A percentile compares a stretch with the other conserved stretches of the same genome.
These are phyloP conservation scores for Craterostigma plantagineum DNA, from an alignment of 257 asterid genomes.

Conservation along the genomic window DNA sequence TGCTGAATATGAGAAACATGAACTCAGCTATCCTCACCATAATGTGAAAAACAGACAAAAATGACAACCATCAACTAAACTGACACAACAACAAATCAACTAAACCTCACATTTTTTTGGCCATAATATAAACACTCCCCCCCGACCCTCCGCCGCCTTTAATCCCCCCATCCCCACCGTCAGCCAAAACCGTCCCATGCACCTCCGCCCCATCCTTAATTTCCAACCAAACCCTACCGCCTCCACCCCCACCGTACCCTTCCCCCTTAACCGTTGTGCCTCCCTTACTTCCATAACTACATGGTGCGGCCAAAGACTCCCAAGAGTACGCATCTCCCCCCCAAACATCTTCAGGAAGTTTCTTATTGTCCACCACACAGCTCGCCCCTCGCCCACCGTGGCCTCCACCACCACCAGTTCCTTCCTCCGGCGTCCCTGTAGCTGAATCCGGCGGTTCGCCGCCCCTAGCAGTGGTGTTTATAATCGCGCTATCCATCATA, in stretches of 20 bases:
- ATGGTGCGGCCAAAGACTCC: constrained; percentile 52
- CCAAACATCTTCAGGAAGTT: constrained; percentile 87
- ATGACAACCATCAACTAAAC: too few relatives aligned
- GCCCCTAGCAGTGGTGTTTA: constrained; percentile 73
- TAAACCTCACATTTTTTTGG: constrained; percentile 64
- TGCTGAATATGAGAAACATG: too few relatives aligned
- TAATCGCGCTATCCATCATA: constrained; percentile 47
- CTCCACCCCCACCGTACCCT: constrained; percentile 99
- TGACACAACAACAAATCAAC: too few relatives aligned
- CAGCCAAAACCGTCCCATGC: constrained; percentile 73
- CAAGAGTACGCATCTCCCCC: constrained; percentile 94
- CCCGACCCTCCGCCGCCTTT: constrained; percentile 99
- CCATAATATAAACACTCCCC: constrained; percentile 76
- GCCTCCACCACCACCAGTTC: constrained; percentile 95
- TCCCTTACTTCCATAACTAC: constrained; percentile 87
- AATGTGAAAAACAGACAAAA: too few relatives aligned
- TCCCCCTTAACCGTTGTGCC: constrained; percentile 61
- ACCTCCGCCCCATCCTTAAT: constrained; percentile 43
- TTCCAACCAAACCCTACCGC: constrained; percentile 54
- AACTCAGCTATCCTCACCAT: too few relatives aligned
- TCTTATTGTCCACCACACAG: constrained; percentile 49
- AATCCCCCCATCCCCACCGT: constrained; percentile 80
- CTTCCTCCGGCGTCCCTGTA: constrained; percentile 82
- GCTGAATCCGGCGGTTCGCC: constrained; percentile 81
- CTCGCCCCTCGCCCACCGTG: constrained; percentile 95